Base-by-base conservation (phyloP, 768 basidiomycete species). In the Agrocybe praecox region DNA sequence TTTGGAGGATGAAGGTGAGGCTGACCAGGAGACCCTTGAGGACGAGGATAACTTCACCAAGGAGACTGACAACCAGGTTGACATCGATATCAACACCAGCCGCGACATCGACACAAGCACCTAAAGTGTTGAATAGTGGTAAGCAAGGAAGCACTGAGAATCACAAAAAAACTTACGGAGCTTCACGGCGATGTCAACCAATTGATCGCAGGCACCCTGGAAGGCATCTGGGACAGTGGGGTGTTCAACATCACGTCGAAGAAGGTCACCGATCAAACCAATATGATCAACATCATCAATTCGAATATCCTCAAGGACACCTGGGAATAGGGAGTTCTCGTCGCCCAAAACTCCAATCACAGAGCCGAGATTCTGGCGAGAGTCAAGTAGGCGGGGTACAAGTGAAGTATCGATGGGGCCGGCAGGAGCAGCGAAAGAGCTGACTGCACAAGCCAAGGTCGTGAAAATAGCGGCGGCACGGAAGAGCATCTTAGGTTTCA, bases 401-500 rank as follows among this genome's bases (percentile, higher is more conserved):
- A n/a, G n/a, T n/a, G n/a, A n/a, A n/a, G n/a, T n/a, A 60, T 63
- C 24, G 54, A 67, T 8, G 66, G 56, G 21, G 58, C 52, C 12
- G n/a, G n/a, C n/a, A 24, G 58, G 33, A 2, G 56, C 58, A 18
- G 62, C 62, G n/a, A 49, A 11, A 23, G 56, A 52, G 59, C 63
- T 46, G 7, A 56, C 52, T 17, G 68, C 64, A 52, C 56, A 63
- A 33, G 64, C 64, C 17, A 67, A 7, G 47, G 65, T 59, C 48
- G 63, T 49, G 56, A 69, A 21, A 58, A 63, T 34, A 47, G 69
- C 44, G 52, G 69, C 50, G 19, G 61, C 46, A 44, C 52, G 58
- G 62, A 68, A 65, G 51, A 55, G 62, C 69, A 71, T 71, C 61
- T 46, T 63, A n/a, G n/a, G n/a, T n/a, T n/a, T 26, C 2, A 32